Conservation (phyloP, 2,329 filamentous ascomycete species). For the Mariannaea sp. region DNA sequence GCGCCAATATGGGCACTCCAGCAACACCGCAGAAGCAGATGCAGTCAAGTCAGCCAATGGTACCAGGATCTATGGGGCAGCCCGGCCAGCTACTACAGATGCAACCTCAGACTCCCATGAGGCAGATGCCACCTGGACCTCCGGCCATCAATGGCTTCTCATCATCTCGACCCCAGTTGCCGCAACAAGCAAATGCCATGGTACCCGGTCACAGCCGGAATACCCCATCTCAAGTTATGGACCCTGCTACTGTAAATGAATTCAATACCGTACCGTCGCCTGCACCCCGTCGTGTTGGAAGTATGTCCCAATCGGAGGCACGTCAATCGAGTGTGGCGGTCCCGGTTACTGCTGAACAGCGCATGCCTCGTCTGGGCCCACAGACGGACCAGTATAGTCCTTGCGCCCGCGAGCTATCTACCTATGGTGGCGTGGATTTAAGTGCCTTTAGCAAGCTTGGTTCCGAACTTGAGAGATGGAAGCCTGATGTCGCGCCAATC, state of each 20-base stretch:
- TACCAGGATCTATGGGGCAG: conserved; percentile 46
- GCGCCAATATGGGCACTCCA: conserved; percentile 32
- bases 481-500: conserved; percentile 75
- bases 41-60: too few relatives aligned
- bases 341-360: conserved; percentile 35
- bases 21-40: conserved; percentile 44
- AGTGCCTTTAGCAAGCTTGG: conserved; percentile 67
- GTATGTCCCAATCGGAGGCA: conserved; percentile 45
- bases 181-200: conserved; percentile 27
- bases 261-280: conserved; percentile 54
- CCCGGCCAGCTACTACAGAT: conserved; percentile 34
- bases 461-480: conserved; percentile 67
- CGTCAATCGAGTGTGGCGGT: conserved; percentile 33
- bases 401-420: conserved; percentile 58
- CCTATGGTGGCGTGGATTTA: conserved; percentile 75
- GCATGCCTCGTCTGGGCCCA: conserved; percentile 46
- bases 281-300: conserved; percentile 47
- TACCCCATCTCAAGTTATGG: conserved; percentile 57
- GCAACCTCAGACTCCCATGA: conserved; percentile 47
- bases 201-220: conserved; percentile 51
- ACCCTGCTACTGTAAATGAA: conserved; percentile 44
- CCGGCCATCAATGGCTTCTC: conserved; percentile 45
- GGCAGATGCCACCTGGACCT: conserved; percentile 50
- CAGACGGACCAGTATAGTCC: conserved; percentile 61
- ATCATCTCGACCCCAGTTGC: conserved; percentile 40